phyloP scores from a whole-genome alignment of 345 rosid species.

The Aquilaria sinensis region DNA sequence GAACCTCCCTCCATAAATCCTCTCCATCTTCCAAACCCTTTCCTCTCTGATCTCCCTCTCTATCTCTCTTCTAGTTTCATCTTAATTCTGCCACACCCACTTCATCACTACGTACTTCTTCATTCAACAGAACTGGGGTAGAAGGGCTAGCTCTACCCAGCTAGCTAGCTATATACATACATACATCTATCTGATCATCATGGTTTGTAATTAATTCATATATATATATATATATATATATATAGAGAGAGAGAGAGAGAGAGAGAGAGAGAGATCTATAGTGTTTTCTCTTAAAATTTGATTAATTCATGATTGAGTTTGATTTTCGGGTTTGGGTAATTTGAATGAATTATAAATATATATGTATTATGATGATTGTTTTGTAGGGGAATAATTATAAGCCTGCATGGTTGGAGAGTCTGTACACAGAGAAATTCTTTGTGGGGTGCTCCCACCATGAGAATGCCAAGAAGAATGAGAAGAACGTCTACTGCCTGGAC shows the following conservation, averaged over 20 bases:
- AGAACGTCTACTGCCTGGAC: constrained; percentile 85
- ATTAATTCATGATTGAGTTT: background rate
- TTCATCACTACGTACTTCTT: constrained; percentile 17
- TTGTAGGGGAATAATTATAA: constrained; percentile 62
- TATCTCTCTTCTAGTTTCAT: constrained; percentile 10
- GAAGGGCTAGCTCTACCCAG: constrained; percentile 7
- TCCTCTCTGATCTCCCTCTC: constrained; percentile 16
- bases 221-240: constrained; percentile 5
- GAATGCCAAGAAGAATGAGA: constrained; percentile 83
- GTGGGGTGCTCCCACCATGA: constrained; percentile 71
- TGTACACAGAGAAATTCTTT: constrained; percentile 77
- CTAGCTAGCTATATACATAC: constrained; percentile 3
- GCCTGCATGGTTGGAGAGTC: constrained; percentile 95
- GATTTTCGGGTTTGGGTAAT: background rate
- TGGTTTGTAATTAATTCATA: constrained; percentile 34
- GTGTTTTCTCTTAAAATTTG: background rate
- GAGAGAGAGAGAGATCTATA: too few relatives aligned
- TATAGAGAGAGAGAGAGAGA: too few relatives aligned
- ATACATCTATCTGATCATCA: constrained; percentile 22
- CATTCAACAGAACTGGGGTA: constrained; percentile 19
- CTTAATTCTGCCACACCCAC: constrained; percentile 15
- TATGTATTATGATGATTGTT: background rate
- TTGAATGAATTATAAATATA: background rate
- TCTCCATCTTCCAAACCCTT: constrained; percentile 27
- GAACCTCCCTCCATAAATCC: constrained; percentile 71